A percentile compares a stretch with the other conserved stretches of the same genome.
Conservation (phyloP, 176 grass and related monocot species). For the Carex scoparia region DNA sequence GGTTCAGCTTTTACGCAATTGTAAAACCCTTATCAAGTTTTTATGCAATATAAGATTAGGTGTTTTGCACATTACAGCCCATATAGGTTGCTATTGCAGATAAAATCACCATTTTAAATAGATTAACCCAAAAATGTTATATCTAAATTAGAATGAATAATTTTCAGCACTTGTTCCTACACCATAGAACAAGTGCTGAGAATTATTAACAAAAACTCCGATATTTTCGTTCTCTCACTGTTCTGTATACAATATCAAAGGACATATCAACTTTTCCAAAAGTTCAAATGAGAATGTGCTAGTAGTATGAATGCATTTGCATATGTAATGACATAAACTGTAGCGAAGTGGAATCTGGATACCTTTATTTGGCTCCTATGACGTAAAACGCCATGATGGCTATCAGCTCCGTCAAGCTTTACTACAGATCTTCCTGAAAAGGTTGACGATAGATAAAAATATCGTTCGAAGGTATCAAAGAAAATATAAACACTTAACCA, state of each 20-base stretch:
- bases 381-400: constrained; percentile 64
- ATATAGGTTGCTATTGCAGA: not conserved
- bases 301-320: not conserved
- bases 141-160: not conserved
- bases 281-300: not conserved
- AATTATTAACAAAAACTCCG: not conserved
- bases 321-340: not conserved
- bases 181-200: not conserved
- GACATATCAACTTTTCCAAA: not conserved
- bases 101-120: not conserved
- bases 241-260: not conserved
- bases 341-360: not conserved
- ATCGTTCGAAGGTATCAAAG: not conserved
- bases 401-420: constrained; percentile 80
- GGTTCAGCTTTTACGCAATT: not conserved
- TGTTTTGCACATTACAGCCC: not conserved
- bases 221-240: not conserved
- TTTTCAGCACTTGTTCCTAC: not conserved
- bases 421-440: constrained; percentile 58
- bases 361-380: constrained; percentile 51
- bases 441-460: not conserved
- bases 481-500: not conserved
- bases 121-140: not conserved
- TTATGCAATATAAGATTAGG: not conserved
- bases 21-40: not conserved